These are phyloP conservation scores for Eucalyptus dawsonii DNA, from an alignment of 345 rosid genomes.

Conservation along the genomic window DNA sequence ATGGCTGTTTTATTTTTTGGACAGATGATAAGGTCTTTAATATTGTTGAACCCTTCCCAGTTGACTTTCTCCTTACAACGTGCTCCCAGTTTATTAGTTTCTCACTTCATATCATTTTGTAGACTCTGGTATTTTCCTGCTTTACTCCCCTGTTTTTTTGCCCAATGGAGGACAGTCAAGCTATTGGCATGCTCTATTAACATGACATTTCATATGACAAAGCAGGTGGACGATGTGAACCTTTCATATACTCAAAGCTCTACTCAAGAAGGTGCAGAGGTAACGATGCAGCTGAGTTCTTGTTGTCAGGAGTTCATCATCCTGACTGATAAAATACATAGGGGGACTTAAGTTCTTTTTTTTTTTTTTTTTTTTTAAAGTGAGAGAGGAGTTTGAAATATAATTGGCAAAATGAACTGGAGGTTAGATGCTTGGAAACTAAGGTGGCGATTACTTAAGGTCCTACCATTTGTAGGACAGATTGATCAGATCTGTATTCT, in stretches of 20 bases:
- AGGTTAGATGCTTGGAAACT: not conserved
- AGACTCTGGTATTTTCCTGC: not conserved
- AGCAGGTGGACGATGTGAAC: conserved; percentile 53
- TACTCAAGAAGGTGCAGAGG: conserved; percentile 35
- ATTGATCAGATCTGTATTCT: not conserved
- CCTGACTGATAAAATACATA: not conserved
- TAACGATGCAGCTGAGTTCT: conserved; percentile 1
- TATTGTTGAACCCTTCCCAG: not conserved
- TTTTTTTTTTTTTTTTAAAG: not conserved
- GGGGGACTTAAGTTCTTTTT: not conserved
- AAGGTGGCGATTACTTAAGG: not conserved
- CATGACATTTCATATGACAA: not conserved
- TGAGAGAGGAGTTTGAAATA: not conserved
- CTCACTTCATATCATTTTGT: not conserved
- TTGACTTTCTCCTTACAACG: not conserved
- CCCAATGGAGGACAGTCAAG: not conserved
- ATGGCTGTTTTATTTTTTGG: not conserved
- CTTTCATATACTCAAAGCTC: conserved; percentile 36
- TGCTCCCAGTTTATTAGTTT: not conserved
- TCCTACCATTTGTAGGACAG: not conserved
- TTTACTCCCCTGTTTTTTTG: not conserved
- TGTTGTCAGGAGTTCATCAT: not conserved
- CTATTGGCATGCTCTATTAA: not conserved
- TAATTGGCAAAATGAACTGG: not conserved
- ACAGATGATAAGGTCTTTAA: not conserved